Evolutionary conservation across 2,329 filamentous ascomycete genomes (phyloP), one percentile per base, ranked within the genome.

Genomic region (Aspergillus sojae): DNA sequence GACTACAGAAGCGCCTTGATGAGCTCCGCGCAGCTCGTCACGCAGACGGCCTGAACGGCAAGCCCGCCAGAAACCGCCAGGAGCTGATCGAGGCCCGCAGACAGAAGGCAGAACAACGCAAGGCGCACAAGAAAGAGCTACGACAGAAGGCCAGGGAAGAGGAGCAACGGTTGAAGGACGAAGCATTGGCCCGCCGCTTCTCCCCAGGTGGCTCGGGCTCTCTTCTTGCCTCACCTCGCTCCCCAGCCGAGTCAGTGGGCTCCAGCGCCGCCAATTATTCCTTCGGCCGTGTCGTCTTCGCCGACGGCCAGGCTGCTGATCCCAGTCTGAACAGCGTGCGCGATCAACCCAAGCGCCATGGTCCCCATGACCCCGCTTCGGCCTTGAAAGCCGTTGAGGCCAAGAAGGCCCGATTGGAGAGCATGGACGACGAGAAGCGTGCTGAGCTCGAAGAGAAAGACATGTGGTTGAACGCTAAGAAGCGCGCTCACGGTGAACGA

Each of bases 401-500:
- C 73, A 94, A 97, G 79, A 91, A 94, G 80, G 88, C 90, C 71
- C 90, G 93, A 32, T 81, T 98, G 34, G 86, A 89, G 52, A 86
- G 83, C 32, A 86, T 97, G 73, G 91, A 94, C 71, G 87, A 90
- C 1, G 86, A 88, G 68, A 96, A 97, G 81, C 90, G 91, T 61
- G 89, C 89, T 65, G 92, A 96, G 64, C 90, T 98, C 52, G 89
- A 93, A 65, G 92, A 97, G 79, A 98, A 98, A 83, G 94, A 99
- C 72, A 83, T 89, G 62, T 99, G 95, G 95, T 84, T 97, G 63
- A 94, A 91, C 55, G 95, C 95, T 2, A 91, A 94, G 79, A 92
- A 93, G 79, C 89, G 91, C 28, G 93, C 91, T 1, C 92, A 96
- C 76, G 95, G 95, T 56, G 94, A 97, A 74, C 91, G 92, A 75